phyloP scores from a whole-genome alignment of 495 filamentous ascomycete species.

The Parathielavia hyrcaniae region DNA sequence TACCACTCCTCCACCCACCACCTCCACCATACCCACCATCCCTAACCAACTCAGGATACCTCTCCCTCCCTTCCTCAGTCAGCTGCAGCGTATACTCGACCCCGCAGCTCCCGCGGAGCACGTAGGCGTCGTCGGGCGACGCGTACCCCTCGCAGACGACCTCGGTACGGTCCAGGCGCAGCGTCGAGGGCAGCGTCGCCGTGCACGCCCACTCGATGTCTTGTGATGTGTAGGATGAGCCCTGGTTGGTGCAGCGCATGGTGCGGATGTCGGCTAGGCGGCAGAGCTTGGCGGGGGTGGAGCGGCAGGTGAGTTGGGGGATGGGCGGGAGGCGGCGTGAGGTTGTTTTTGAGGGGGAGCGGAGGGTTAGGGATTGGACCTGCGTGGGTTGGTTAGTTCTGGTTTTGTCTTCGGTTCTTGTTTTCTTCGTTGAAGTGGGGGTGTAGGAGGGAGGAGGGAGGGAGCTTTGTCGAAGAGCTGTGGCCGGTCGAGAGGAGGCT shows the following conservation, averaged over 20 bases:
- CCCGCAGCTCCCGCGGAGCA: slow-evolving; percentile 84
- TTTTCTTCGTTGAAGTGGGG: neutral
- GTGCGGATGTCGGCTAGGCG: slow-evolving; percentile 64
- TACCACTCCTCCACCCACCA: neutral
- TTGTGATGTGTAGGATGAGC: slow-evolving; percentile 59
- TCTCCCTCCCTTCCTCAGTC: slow-evolving; percentile 72
- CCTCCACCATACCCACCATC: slow-evolving; percentile 8
- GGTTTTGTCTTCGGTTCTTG: neutral
- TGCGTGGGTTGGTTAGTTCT: neutral
- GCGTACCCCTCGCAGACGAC: slow-evolving; percentile 90
- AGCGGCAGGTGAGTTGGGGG: slow-evolving; percentile 77
- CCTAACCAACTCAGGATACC: slow-evolving; percentile 46
- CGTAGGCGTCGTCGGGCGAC: slow-evolving; percentile 65
- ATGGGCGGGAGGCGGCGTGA: slow-evolving; percentile 70
- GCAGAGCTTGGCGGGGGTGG: slow-evolving; percentile 53
- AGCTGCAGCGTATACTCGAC: slow-evolving; percentile 83
- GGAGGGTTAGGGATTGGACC: slow-evolving; percentile 73
- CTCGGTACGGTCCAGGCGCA: slow-evolving; percentile 85
- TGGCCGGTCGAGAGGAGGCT: neutral
- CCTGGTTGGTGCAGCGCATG: slow-evolving; percentile 85
- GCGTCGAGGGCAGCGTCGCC: slow-evolving; percentile 67
- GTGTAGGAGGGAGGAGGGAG: neutral
- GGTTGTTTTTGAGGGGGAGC: slow-evolving; percentile 52
- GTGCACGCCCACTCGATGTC: slow-evolving; percentile 87
- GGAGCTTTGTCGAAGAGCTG: neutral